A percentile compares a stretch with the other conserved stretches of the same genome.
phyloP scores from a whole-genome alignment of 2,329 filamentous ascomycete species.

The Scytalidium lignicola region DNA sequence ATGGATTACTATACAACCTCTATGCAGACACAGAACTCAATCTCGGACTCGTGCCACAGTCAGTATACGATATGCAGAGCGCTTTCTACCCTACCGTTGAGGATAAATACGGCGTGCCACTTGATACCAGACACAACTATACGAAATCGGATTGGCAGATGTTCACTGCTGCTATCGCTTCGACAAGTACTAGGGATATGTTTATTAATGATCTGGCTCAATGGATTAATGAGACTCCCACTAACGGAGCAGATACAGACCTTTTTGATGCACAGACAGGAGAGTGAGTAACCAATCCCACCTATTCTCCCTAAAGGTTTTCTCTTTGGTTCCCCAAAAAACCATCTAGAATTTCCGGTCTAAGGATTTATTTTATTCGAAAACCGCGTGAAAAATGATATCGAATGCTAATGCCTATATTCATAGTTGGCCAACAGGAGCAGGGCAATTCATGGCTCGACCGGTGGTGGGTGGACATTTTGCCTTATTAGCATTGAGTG shows the following conservation, averaged over 20 bases:
- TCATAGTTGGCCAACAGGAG: slow-evolving; percentile 6
- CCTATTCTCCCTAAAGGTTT: no score
- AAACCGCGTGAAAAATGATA: no score
- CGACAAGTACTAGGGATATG: slow-evolving; percentile 51
- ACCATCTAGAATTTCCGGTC: no score
- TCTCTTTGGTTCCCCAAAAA: no score
- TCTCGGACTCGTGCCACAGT: slow-evolving; percentile 69
- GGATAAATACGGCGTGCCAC: slow-evolving; percentile 72
- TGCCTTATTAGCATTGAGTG: slow-evolving; percentile 57
- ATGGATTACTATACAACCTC: slow-evolving; percentile 37
- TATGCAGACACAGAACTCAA: slow-evolving; percentile 74
- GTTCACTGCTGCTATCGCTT: slow-evolving; percentile 72
- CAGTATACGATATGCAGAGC: slow-evolving; percentile 73
- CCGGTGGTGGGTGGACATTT: slow-evolving; percentile 80
- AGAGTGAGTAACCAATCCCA: slow-evolving; percentile 56
- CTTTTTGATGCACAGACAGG: slow-evolving; percentile 69
- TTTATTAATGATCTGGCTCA: slow-evolving; percentile 64
- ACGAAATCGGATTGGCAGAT: slow-evolving; percentile 88
- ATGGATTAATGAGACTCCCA: slow-evolving; percentile 72
- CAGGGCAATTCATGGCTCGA: slow-evolving; percentile 63
- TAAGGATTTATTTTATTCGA: no score
- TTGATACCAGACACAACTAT: slow-evolving; percentile 76
- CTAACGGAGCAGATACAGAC: slow-evolving; percentile 69
- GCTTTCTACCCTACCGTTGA: slow-evolving; percentile 69
- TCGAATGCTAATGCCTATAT: neutral